phyloP scores from a whole-genome alignment of 164 flowering plant species.

The Macadamia tetraphylla region DNA sequence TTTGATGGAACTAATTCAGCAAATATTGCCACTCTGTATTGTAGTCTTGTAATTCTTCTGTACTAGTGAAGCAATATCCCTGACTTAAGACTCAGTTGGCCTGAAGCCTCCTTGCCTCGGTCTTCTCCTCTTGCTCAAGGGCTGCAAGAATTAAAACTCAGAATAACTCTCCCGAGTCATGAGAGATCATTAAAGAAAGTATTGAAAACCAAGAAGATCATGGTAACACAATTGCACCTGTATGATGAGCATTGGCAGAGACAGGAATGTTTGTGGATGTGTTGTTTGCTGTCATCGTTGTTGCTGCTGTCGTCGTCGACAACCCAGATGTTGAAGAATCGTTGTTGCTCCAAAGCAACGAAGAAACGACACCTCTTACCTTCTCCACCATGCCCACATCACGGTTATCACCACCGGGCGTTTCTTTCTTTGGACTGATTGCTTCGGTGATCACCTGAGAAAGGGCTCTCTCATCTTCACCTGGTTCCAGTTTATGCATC shows the following conservation, averaged over 20 bases:
- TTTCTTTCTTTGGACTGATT: conserved; percentile 44
- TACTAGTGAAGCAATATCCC: too few species aligned
- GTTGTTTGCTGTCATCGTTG: background rate
- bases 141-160: too few species aligned
- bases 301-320: too few species aligned
- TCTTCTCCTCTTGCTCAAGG: conserved; percentile 28
- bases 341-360: conserved; percentile 28
- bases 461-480: conserved; percentile 74
- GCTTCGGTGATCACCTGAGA: conserved; percentile 63
- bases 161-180: background rate
- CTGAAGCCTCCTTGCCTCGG: conserved; percentile 50
- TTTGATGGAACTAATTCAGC: too few species aligned
- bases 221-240: conserved; percentile 17
- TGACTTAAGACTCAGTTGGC: conserved; percentile 26
- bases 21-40: too few species aligned
- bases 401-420: background rate
- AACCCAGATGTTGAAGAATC: conserved; percentile 15
- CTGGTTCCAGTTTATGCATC: conserved; percentile 63
- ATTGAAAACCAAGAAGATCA: too few species aligned
- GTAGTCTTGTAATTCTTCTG: too few species aligned
- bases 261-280: conserved; percentile 21
- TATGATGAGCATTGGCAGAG: conserved; percentile 30
- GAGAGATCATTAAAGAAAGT: background rate
- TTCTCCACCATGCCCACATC: conserved; percentile 52
- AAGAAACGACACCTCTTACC: conserved; percentile 50